Percentiles rank a stretch among this genome's conserved stretches.
Evolutionary conservation across 805 yeast species (phyloP).

Genomic region (Spathaspora hagerdaliae): DNA sequence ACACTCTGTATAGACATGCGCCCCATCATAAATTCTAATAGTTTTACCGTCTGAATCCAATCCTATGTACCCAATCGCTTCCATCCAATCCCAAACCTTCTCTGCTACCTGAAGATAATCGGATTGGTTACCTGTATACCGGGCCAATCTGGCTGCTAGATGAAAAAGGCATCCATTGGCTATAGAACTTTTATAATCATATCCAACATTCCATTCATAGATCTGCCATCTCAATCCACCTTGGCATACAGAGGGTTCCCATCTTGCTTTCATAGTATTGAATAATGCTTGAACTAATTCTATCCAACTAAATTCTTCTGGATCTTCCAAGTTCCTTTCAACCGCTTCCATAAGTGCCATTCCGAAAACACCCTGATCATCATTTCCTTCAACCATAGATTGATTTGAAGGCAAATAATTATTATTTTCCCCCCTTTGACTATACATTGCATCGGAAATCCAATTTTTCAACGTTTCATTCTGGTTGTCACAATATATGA

Average conservation of each 20-base stretch:
- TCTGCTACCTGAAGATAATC: slow-evolving; percentile 69
- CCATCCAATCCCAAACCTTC: slow-evolving; percentile 78
- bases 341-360: slow-evolving; percentile 45
- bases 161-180: slow-evolving; percentile 87
- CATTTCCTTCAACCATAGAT: slow-evolving; percentile 46
- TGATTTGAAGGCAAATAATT: slow-evolving; percentile 45
- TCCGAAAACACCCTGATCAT: slow-evolving; percentile 52
- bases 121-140: slow-evolving; percentile 66
- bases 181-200: slow-evolving; percentile 86
- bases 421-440: slow-evolving; percentile 38
- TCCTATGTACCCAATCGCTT: slow-evolving; percentile 29
- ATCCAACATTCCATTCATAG: slow-evolving; percentile 90
- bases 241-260: slow-evolving; percentile 71
- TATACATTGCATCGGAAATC: slow-evolving; percentile 37
- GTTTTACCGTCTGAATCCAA: slow-evolving; percentile 18
- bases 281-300: slow-evolving; percentile 82
- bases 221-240: slow-evolving; percentile 98
- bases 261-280: slow-evolving; percentile 84
- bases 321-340: slow-evolving; percentile 39
- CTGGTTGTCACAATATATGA: slow-evolving; percentile 30
- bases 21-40: slow-evolving; percentile 54
- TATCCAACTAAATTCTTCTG: slow-evolving; percentile 79
- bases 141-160: slow-evolving; percentile 78
- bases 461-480: slow-evolving; percentile 26
- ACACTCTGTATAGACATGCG: slow-evolving; percentile 42